Conservation (phyloP, 352 stramenopile genomes). For the Pythium chondricola region DNA sequence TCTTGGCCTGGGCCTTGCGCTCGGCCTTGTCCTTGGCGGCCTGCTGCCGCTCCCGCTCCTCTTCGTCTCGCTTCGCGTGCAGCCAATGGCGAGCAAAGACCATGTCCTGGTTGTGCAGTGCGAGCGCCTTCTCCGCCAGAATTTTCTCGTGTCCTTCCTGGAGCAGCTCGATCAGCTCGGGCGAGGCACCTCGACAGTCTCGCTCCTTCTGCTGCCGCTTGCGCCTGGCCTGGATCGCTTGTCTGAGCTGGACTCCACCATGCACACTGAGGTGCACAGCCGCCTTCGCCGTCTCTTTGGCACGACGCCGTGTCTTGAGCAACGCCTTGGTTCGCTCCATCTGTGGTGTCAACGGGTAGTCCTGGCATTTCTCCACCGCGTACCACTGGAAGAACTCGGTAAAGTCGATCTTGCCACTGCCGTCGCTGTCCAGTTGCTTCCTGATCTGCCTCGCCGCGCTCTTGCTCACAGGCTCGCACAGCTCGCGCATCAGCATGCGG, state of each 20-base stretch:
- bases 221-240: constrained; percentile 16
- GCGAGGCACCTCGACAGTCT: constrained; percentile 26
- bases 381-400: constrained; percentile 50
- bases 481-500: constrained; percentile 24
- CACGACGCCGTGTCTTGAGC: constrained; percentile 28
- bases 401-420: constrained; percentile 39
- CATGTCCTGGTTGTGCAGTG: constrained; percentile 26
- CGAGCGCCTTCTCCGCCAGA: constrained; percentile 32
- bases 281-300: constrained; percentile 13
- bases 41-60: constrained; percentile 15
- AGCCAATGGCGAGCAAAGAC: constrained; percentile 28
- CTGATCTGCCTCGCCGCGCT: constrained; percentile 24
- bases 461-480: constrained; percentile 38
- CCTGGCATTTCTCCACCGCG: constrained; percentile 39
- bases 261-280: constrained; percentile 15
- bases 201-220: constrained; percentile 21
- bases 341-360: constrained; percentile 25
- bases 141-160: constrained; percentile 29
- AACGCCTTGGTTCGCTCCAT: constrained; percentile 27
- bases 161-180: constrained; percentile 30
- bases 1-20: constrained; percentile 7
- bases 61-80: constrained; percentile 14
- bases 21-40: constrained; percentile 1
- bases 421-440: constrained; percentile 28
- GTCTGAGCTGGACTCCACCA: constrained; percentile 14